Conservation (phyloP, 352 stramenopile species). For the Globisporangium cylindrosporum region DNA sequence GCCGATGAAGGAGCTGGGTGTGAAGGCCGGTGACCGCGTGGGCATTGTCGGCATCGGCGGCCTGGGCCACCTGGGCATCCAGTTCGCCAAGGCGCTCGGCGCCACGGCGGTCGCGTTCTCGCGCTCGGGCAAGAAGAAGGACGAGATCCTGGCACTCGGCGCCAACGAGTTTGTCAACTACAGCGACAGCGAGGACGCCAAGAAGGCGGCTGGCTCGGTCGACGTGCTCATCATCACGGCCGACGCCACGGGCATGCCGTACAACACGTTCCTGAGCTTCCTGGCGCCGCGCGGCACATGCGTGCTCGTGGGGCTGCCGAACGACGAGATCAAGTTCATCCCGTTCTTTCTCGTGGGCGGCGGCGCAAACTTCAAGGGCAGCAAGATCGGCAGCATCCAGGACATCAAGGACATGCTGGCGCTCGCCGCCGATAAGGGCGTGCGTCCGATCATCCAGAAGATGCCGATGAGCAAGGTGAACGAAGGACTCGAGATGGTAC, state of each 20-base stretch:
- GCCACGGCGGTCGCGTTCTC: constrained; percentile 61
- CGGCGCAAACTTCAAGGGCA: constrained; percentile 19
- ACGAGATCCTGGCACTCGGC: constrained; percentile 40
- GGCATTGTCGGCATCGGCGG: constrained; percentile 83
- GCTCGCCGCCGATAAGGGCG: constrained; percentile 74
- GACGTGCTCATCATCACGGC: too few relatives aligned
- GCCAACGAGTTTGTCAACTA: constrained; percentile 56
- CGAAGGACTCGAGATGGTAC: constrained; percentile 35
- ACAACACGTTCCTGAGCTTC: too few relatives aligned
- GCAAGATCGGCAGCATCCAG: constrained; percentile 47
- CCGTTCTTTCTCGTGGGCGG: constrained; percentile 38
- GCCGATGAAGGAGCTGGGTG: constrained; percentile 49
- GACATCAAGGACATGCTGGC: constrained; percentile 84
- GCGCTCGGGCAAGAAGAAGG: too few relatives aligned
- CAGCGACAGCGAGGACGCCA: constrained; percentile 7
- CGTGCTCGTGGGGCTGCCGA: constrained; percentile 56
- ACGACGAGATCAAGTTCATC: constrained; percentile 49
- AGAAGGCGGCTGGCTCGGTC: too few relatives aligned
- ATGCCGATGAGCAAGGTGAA: constrained; percentile 43
- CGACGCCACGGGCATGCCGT: too few relatives aligned
- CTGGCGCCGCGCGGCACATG: constrained; percentile 32
- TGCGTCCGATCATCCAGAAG: constrained; percentile 52
- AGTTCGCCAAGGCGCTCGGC: constrained; percentile 40
- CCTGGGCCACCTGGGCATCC: constrained; percentile 81
- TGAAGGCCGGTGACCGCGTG: constrained; percentile 43